Conservation (phyloP, 2,329 filamentous ascomycete species). For the Tolypocladium ovalisporum region DNA sequence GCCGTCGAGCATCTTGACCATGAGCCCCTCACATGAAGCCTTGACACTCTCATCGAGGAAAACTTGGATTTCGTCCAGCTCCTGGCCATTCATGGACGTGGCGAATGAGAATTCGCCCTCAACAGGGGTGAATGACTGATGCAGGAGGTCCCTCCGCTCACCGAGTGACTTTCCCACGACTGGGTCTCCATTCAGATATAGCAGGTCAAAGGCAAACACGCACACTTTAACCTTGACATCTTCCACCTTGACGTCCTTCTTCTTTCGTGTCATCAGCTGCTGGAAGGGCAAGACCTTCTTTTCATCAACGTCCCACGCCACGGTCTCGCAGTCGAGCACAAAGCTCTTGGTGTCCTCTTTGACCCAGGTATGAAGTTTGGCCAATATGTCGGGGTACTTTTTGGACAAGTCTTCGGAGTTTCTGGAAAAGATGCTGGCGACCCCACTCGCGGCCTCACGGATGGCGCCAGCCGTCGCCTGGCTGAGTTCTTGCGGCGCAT, state of each 20-base stretch:
- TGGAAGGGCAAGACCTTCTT: conserved; percentile 97
- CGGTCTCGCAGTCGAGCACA: conserved; percentile 96
- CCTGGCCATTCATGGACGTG: conserved; percentile 73
- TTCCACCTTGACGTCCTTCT: conserved; percentile 91
- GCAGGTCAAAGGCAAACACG: conserved; percentile 89
- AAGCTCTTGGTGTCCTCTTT: conserved; percentile 86
- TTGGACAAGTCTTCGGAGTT: conserved; percentile 96
- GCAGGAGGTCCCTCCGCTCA: conserved; percentile 68
- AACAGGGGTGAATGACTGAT: conserved; percentile 59
- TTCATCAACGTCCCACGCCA: conserved; percentile 88
- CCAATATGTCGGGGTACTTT: conserved; percentile 93
- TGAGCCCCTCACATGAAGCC: conserved; percentile 89
- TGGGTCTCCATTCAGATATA: conserved; percentile 86
- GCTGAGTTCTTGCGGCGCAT: conserved; percentile 58
- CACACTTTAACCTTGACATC: conserved; percentile 96
- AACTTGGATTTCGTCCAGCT: conserved; percentile 85
- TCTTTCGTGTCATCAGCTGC: conserved; percentile 94
- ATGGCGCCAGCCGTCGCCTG: conserved; percentile 48
- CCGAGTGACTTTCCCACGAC: conserved; percentile 80
- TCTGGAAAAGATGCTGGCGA: conserved; percentile 89
- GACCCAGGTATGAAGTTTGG: conserved; percentile 80
- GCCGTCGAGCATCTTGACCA: conserved; percentile 99
- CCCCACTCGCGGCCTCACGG: conserved; percentile 58
- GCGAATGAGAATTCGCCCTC: conserved; percentile 92
- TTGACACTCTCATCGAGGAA: conserved; percentile 93